Evolutionary conservation across 2,329 filamentous ascomycete genomes (phyloP), one percentile per base, ranked within the genome.

Genomic region (Ramularia endophylla): DNA sequence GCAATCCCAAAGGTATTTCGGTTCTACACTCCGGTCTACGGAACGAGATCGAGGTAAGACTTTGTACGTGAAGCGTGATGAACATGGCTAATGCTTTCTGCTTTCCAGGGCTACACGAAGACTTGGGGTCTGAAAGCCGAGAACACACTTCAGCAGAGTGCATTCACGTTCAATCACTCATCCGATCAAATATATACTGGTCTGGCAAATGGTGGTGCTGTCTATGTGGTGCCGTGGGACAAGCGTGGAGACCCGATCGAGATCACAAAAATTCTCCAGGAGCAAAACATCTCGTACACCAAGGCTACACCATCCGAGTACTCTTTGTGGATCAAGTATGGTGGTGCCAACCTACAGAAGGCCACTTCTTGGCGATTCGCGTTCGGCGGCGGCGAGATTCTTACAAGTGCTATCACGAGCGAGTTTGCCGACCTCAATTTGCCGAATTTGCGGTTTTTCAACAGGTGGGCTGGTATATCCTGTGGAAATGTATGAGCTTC

Each of bases 221-320:
- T 72, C 0, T 48, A 58, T 11, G 44, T 73, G 4, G 63, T 59
- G 0, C 52, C 63, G 0, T 27, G 43, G 3, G 25, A 28, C 8
- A 30, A 20, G 3, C 59, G 66, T 2, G 54, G 52, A 9, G 64
- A 70, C 42, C 54, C 67, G 1, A 2, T 43, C 0, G 53, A 47
- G 3, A 51, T 74, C 2, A 40, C 59, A 0, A 43, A 61, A 0
- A 31, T 69, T 5, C 67, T 74, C 1, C 27, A 17, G 0, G 12
- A 54, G 0, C 41, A 68, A 4, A 31, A 43, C 1, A 54, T 74
- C 30, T 66, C 64, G 0, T 58, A 53, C 31, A 71, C 66, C 0
- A 48, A 42, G 2, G 59, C 57, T 2, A 69, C 65, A 0, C 68
- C 70, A 0, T 65, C 71, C 0, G 68, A 73, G 44, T 67, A 65